Evolutionary conservation across 116 monocot genomes (phyloP), one percentile per base, ranked within the genome.

Genomic region (Phalaenopsis hybrid): DNA sequence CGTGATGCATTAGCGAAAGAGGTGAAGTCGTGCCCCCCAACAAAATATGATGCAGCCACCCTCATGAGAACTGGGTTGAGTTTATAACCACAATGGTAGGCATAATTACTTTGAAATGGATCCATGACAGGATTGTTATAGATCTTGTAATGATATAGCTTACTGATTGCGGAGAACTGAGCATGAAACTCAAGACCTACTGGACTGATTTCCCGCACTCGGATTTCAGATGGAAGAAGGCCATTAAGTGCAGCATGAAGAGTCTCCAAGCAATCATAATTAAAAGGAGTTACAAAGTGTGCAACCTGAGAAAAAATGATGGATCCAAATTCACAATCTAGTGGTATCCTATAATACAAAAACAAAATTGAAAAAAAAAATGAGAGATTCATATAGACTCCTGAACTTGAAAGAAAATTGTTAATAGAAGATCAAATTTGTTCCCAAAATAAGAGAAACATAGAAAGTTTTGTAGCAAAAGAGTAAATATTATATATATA

Each of bases 131-230:
- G 86, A 73, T 79, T 43, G 67, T 90, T 90, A 76, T 92, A 90
- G 82, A 94, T 92, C 81, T 89, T 94, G 83, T 94, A 94, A 72
- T 85, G 92, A 81, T 94, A 94, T 61, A 88, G 85, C 86, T 94
- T 94, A 86, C 92, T 89, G 52, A 58, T 87, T 46, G 94, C 84
- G 15, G 92, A 92, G 86, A 92, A 90, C 9, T 92, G 90, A 13
- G 94, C 92, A 89, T 94, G 94, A 74, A 94, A 94, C 33, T 94
- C 89, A 37, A 84, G 89, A n/a, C 52, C 72, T 37, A 88, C 92
- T 44, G 92, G 75, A 49, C 90, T 82, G 58, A 94, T 86, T 86
- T 94, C 92, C 81, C 94, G 87, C 44, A 94, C 90, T 85, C 87
- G 85, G 79, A 94, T 92, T 59, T 90, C 86, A 51, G 76, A 74